A percentile compares a stretch with the other conserved stretches of the same genome.
These are phyloP conservation scores for Colletotrichum tamarilloi DNA, from an alignment of 2,329 filamentous ascomycete species.

Conservation along the genomic window DNA sequence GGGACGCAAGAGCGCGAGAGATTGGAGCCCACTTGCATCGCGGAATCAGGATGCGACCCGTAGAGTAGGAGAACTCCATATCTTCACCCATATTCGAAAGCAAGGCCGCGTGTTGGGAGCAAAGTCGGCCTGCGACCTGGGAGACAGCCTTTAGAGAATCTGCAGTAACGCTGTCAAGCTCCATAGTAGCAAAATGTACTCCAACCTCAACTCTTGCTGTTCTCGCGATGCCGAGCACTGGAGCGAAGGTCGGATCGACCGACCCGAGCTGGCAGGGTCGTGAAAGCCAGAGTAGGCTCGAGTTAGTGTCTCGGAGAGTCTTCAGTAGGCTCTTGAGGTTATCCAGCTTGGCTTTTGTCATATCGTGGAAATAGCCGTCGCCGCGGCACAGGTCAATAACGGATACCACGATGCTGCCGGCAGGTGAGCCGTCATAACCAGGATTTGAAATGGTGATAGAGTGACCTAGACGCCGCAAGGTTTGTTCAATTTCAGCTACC, in stretches of 20 bases:
- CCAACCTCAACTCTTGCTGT: slow-evolving; percentile 44
- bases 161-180: slow-evolving; percentile 38
- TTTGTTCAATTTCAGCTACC: accelerated
- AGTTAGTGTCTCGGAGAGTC: neutral
- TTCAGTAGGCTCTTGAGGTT: neutral
- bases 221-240: slow-evolving; percentile 42
- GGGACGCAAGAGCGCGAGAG: neutral
- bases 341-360: slow-evolving; percentile 5
- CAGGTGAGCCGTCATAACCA: too few species aligned
- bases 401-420: neutral
- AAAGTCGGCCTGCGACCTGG: accelerated
- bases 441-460: neutral
- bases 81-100: neutral
- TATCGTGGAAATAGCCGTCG: slow-evolving; percentile 17
- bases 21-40: slow-evolving; percentile 12
- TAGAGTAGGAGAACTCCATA: neutral
- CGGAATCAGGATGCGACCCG: neutral
- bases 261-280: slow-evolving; percentile 39
- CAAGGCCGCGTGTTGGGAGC: accelerated
- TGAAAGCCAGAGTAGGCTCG: slow-evolving; percentile 44
- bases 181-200: slow-evolving; percentile 43
- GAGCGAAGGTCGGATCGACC: slow-evolving; percentile 41
- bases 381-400: neutral
- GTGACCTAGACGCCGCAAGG: neutral
- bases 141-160: neutral